phyloP scores from a whole-genome alignment of 805 yeast species.

The Suhomyces tanzawaensis region DNA sequence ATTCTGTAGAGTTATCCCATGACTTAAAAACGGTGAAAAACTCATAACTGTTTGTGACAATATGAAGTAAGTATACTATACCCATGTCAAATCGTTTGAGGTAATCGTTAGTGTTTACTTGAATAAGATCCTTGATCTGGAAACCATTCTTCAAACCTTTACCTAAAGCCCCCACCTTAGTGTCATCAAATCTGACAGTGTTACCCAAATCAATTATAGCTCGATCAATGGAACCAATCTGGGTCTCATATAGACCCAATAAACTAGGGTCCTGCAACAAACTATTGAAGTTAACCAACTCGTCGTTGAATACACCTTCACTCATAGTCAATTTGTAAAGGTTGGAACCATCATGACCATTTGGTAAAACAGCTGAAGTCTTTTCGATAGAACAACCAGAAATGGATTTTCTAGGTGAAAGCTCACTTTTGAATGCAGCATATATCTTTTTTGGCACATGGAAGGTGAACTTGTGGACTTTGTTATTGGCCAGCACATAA shows the following conservation, averaged over 20 bases:
- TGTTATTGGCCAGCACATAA: conserved; percentile 62
- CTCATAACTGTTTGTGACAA: conserved; percentile 72
- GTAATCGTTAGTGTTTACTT: conserved; percentile 48
- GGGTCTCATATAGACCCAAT: conserved; percentile 73
- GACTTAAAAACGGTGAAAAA: conserved; percentile 66
- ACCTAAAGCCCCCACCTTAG: conserved; percentile 79
- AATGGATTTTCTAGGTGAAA: conserved; percentile 38
- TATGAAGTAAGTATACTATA: conserved; percentile 63
- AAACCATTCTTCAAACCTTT: conserved; percentile 85
- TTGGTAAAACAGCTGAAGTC: conserved; percentile 65
- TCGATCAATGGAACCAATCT: conserved; percentile 64
- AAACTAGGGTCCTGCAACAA: conserved; percentile 60
- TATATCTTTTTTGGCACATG: conserved; percentile 73
- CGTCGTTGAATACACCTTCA: conserved; percentile 58
- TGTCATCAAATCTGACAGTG: conserved; percentile 64
- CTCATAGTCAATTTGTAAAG: conserved; percentile 68
- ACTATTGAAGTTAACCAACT: conserved; percentile 56
- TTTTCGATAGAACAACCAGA: conserved; percentile 56
- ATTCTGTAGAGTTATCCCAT: conserved; percentile 49
- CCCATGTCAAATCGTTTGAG: conserved; percentile 55
- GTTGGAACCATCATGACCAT: conserved; percentile 52
- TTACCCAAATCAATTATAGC: conserved; percentile 79
- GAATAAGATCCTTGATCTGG: conserved; percentile 53
- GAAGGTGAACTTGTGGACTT: conserved; percentile 69
- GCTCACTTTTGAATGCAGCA: conserved; percentile 57